Base-by-base conservation (phyloP, 2,329 filamentous ascomycete species). In the Dactylellina sp. region DNA sequence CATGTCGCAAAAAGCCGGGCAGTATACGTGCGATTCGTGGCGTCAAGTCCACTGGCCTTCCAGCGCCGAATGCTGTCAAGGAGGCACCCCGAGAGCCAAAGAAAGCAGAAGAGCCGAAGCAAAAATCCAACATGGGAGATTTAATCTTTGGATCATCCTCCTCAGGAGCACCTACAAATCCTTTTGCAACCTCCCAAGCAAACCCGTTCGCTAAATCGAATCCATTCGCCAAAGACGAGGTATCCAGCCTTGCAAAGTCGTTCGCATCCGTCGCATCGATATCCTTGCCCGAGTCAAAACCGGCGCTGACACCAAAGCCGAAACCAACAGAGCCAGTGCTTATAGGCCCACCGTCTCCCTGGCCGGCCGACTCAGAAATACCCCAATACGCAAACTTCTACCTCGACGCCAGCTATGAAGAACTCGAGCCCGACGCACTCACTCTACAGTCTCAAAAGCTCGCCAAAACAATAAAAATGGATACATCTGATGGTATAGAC, bases 381-480 rank as follows among this genome's bases (percentile, higher is more conserved):
- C 91, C 92, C 0, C 84, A 92, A 0, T 98, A 93, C 81, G 90
- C 92, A 0, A 83, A 86, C 28, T 91, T 90, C 79, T 91, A 92
- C 83, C 88, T 94, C 47, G 95, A 98, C 77, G 94, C 94, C 57
- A 94, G 97, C 79, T 96, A 92, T 82, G 95, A 99, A 81, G 91
- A 90, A 2, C 86, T 98, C 24, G 91, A 92, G 75, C 78, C 63
- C 32, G 0, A 81, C 82, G 28, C 85, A 86, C 46, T 85, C 82
- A 2, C 79, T 82, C 37, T 83, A 83, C 42, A 81, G 83, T 28
- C 83, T 83, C 61, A 81, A 76, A 57, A 64, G 66, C 71, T 85
- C 37, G 84, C 83, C 71, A 80, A 82, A 39, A 83, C 83, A 12
- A 83, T 86, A 65, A 82, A 84, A 12, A 82, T 83, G 7, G 84